phyloP scores from a whole-genome alignment of 2,329 filamentous ascomycete genomes.

The Monosporascus sp. region DNA sequence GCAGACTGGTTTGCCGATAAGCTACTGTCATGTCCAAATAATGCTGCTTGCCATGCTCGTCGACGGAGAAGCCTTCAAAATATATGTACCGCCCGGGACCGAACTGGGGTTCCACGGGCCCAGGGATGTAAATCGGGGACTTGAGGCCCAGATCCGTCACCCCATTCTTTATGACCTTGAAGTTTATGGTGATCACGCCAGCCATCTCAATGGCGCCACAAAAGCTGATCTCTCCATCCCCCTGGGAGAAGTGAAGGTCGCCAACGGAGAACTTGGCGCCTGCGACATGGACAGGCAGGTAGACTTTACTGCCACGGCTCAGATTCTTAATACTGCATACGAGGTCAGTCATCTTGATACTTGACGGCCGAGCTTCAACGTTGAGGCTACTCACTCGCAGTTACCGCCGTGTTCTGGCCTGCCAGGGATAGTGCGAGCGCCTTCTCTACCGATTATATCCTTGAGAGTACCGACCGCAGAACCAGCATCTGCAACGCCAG shows the following conservation, averaged over 20 bases:
- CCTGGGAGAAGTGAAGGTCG: constrained; percentile 81
- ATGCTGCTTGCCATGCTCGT: constrained; percentile 82
- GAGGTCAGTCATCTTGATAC: too few relatives aligned
- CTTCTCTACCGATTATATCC: constrained; percentile 67
- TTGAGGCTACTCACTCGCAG: constrained; percentile 51
- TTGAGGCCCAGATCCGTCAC: constrained; percentile 70
- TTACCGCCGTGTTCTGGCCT: constrained; percentile 85
- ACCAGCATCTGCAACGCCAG: constrained; percentile 51
- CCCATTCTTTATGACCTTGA: constrained; percentile 79
- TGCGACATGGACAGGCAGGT: constrained; percentile 77
- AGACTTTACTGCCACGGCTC: constrained; percentile 73
- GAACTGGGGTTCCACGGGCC: constrained; percentile 84
- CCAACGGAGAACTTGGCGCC: constrained; percentile 90
- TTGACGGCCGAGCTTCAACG: background rate
- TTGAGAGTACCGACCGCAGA: constrained; percentile 51
- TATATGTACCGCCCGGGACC: constrained; percentile 76
- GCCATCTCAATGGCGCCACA: constrained; percentile 93
- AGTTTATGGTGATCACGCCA: constrained; percentile 83
- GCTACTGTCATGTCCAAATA: constrained; percentile 83
- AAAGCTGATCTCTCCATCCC: constrained; percentile 87
- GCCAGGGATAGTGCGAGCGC: constrained; percentile 79
- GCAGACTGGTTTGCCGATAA: constrained; percentile 74
- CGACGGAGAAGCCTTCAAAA: constrained; percentile 87
- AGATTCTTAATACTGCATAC: constrained; percentile 67
- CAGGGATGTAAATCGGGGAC: constrained; percentile 78